Base-by-base conservation (phyloP, 345 rosid genomes). In the Kernera saxatilis region DNA sequence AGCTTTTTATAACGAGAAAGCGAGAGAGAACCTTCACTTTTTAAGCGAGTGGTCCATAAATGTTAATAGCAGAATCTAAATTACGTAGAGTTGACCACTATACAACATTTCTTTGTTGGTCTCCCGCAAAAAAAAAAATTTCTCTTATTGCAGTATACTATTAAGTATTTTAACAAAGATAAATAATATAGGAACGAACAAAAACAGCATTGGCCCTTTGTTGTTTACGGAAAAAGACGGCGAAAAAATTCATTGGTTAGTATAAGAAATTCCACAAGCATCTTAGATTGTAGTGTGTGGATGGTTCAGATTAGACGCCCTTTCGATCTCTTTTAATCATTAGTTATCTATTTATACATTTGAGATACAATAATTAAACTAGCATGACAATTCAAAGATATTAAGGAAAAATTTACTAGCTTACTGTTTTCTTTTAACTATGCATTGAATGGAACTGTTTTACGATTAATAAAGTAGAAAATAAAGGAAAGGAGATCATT, bases 71-170 rank as follows among this genome's bases (percentile, higher is more conserved):
- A 59, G 73, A 74, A 74, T 73, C 60, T 56, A 32, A 69, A n/a
- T 23, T 69, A 69, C 73, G 72, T 67, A 67, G 72, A 53, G 73
- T 74, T 74, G 73, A 74, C 69, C 68, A 59, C 78, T 74, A 74
- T 67, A 73, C 59, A 73, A 37, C 32, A 51, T 57, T 36, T 46
- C 66, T 43, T 53, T 56, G 66, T 64, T n/a, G n/a, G n/a, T n/a
- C n/a, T n/a, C 70, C 18, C 43, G 50, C 41, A 55, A 60, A 32
- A 15, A 70, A 33, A 44, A 32, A 15, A 70, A 33, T 35, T 53
- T 35, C 71, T 36, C 21, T 53, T 64, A n/a, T 8, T 54, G 54
- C 41, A 5, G 63, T 53, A 32, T 53, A 43, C 17, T 56, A 23
- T 26, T 35, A 27, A 13, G 35, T 53, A 30, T 30, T 30, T 30